These are phyloP conservation scores for Melastoma malabathricum DNA, from an alignment of 345 rosid species.

Conservation along the genomic window DNA sequence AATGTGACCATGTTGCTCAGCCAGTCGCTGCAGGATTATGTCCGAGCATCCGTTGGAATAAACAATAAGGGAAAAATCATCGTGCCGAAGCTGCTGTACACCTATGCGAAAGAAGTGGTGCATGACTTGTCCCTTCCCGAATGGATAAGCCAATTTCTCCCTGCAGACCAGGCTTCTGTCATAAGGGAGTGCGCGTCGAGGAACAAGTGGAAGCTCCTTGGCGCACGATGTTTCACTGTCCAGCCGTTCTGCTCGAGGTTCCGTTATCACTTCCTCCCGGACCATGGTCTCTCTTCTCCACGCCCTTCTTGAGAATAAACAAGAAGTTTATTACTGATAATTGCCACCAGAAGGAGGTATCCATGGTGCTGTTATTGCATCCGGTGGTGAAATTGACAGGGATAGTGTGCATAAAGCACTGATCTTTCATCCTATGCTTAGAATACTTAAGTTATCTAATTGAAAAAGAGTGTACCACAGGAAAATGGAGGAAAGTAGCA, in stretches of 20 bases:
- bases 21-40: constrained; percentile 36
- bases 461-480: too few species aligned
- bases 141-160: constrained; percentile 49
- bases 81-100: constrained; percentile 47
- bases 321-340: too few species aligned
- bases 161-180: constrained; percentile 30
- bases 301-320: too few species aligned
- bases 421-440: too few species aligned
- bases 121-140: constrained; percentile 30
- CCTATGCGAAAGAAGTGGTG: constrained; percentile 30
- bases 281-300: neutral
- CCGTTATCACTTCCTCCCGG: constrained; percentile 37
- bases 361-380: too few species aligned
- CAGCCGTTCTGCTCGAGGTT: constrained; percentile 49
- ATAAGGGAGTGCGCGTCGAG: constrained; percentile 28
- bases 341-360: too few species aligned
- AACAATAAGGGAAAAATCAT: constrained; percentile 36
- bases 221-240: constrained; percentile 33
- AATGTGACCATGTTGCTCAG: constrained; percentile 32
- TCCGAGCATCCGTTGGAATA: constrained; percentile 41
- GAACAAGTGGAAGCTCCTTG: constrained; percentile 33
- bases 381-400: too few species aligned
- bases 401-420: too few species aligned
- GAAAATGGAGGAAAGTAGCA: too few species aligned
- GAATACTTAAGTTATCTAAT: too few species aligned